Base-by-base conservation (phyloP, 768 basidiomycete genomes). In the Russula lepida region DNA sequence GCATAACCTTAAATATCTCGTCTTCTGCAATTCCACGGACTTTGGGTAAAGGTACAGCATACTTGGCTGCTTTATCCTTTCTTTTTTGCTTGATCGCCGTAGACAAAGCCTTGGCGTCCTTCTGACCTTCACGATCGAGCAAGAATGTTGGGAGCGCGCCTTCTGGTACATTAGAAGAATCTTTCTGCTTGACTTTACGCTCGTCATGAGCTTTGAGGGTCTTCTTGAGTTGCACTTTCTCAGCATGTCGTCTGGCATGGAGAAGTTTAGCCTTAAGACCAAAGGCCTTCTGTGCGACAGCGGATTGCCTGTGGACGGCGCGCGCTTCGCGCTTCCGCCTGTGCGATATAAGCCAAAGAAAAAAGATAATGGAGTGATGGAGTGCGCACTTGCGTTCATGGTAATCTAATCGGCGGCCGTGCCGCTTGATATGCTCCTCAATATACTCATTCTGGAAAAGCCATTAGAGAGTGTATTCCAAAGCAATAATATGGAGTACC, bases 181-280 rank as follows among this genome's bases (percentile, higher is more conserved):
- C 94, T 48, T 91, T 82, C 70, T 95, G 89, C 76, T 98, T 99
- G 77, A 98, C 85, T 70, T 98, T 94, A 64, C 97, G 88, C 74
- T 98, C 95, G 75, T 99, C 97, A 77, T 99, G 97, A 11, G 94
- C 94, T 74, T 97, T 98, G 74, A 99, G 88, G n/a, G 93, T 95
- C 80, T 98, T 99, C 76, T 93, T 95, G 77, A 99, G 88, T 70
- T 94, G 92, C 48, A 99, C 92, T 77, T 98, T 99, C 76, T 99
- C 92, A 32, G 92, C 85, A 76, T 98, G 92, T 62, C 95, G 88
- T 73, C 88, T 95, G 39, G 92, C 92, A 70, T 99, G 97, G 8
- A 98, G 85, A n/a, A 98, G 79, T 75, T 99, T 99, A 66, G 94
- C 97, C 76, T 95, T 98, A 67, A 97, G 78, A 74, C 97, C 97